Conservation (phyloP, 805 yeast genomes). For the Saccharomyces kudriavzevii region DNA sequence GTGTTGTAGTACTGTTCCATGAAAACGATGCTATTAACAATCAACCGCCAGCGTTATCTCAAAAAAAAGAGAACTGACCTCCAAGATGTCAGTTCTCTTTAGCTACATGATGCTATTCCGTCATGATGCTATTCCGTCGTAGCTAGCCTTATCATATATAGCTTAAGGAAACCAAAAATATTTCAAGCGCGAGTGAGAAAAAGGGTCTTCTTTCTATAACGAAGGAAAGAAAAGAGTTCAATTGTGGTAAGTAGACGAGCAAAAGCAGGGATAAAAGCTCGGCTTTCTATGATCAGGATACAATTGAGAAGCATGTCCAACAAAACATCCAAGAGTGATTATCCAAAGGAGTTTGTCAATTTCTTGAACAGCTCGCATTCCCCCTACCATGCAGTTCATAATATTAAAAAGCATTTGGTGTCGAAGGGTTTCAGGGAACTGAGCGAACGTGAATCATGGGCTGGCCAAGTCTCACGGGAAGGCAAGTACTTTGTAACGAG, state of each 20-base stretch:
- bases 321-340: constrained; percentile 9
- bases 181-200: background rate
- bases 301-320: constrained; percentile 21
- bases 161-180: background rate
- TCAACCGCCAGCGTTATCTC: too few species aligned
- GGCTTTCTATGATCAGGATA: constrained; percentile 21
- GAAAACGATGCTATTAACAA: background rate
- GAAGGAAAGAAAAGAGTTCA: background rate
- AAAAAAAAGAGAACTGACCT: too few species aligned
- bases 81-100: background rate
- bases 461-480: constrained; percentile 41
- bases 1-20: background rate
- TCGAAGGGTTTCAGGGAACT: constrained; percentile 67
- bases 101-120: background rate
- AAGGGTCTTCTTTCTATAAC: background rate
- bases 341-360: constrained; percentile 50
- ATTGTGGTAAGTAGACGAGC: background rate
- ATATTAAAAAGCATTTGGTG: constrained; percentile 46
- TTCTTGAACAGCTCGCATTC: constrained; percentile 84
- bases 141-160: background rate
- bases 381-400: constrained; percentile 85
- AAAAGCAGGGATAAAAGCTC: background rate
- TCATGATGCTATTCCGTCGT: too few species aligned
- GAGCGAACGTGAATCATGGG: constrained; percentile 67
- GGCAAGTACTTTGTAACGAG: constrained; percentile 81